Conservation (phyloP, 2,329 filamentous ascomycete species). For the Didymella exigua region DNA sequence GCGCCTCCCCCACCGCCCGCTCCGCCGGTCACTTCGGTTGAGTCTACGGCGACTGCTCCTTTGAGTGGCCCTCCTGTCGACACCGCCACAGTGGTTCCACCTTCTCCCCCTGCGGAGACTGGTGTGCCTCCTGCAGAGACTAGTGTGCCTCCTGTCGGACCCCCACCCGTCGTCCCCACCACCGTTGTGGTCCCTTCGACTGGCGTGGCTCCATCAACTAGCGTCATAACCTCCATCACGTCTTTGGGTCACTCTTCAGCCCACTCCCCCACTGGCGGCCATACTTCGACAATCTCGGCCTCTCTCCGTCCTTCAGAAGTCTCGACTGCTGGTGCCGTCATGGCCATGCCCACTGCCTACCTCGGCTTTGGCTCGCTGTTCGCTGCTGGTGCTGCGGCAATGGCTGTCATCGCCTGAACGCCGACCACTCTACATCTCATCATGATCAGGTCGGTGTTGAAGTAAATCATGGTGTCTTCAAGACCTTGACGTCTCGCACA, state of each 20-base stretch:
- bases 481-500: neutral
- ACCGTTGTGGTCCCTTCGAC: neutral
- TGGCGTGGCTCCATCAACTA: slow-evolving; percentile 7
- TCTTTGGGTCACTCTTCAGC: slow-evolving; percentile 10
- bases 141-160: slow-evolving; percentile 8
- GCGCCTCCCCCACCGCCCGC: slow-evolving; percentile 9
- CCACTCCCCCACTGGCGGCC: slow-evolving; percentile 15
- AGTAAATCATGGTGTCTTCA: neutral
- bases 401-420: slow-evolving; percentile 28
- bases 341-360: slow-evolving; percentile 27
- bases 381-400: slow-evolving; percentile 28
- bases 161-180: slow-evolving; percentile 8
- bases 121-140: slow-evolving; percentile 12
- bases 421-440: neutral
- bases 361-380: slow-evolving; percentile 29
- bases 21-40: slow-evolving; percentile 17
- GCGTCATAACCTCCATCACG: slow-evolving; percentile 5
- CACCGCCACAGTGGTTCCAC: slow-evolving; percentile 12
- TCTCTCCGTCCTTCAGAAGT: slow-evolving; percentile 11
- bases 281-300: slow-evolving; percentile 8
- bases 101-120: slow-evolving; percentile 15
- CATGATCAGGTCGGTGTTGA: neutral
- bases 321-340: slow-evolving; percentile 24
- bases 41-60: slow-evolving; percentile 23
- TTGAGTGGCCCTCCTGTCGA: slow-evolving; percentile 16